A percentile compares a stretch with the other conserved stretches of the same genome.
Conservation (phyloP, 2,329 filamentous ascomycete genomes). For the Pestalotiopsis sp. region DNA sequence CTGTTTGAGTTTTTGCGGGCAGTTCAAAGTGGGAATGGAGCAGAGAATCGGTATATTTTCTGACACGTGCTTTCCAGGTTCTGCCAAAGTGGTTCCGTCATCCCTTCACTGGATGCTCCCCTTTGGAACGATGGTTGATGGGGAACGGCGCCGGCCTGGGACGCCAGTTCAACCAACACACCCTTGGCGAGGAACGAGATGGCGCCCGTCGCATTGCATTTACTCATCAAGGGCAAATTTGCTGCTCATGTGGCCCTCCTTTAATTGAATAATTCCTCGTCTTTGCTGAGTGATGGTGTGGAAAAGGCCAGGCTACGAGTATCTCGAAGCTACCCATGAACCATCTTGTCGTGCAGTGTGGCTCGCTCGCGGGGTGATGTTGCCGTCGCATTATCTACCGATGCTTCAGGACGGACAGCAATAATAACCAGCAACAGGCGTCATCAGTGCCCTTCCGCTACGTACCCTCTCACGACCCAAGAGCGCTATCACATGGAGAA, state of each 20-base stretch:
- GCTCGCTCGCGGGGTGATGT: background rate
- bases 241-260: conserved; percentile 4
- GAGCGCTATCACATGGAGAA: conserved; percentile 4
- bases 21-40: background rate
- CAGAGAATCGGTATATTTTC: background rate
- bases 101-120: background rate
- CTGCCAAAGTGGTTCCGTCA: conserved; percentile 3
- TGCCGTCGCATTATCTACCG: background rate
- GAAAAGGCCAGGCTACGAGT: background rate
- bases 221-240: conserved; percentile 1
- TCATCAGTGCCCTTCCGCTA: background rate
- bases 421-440: background rate
- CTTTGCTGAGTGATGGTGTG: background rate
- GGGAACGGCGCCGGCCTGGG: background rate
- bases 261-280: background rate
- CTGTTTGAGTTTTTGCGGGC: conserved; percentile 8
- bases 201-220: background rate
- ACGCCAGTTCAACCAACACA: background rate
- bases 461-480: background rate
- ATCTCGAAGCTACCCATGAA: background rate
- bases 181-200: background rate
- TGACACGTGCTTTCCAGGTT: conserved; percentile 7
- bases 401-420: background rate
- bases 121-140: background rate
- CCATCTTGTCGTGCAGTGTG: background rate